A percentile compares a stretch with the other conserved stretches of the same genome.
Conservation (phyloP, 2,329 filamentous ascomycete genomes). For the Pestalotiopsis sp. region DNA sequence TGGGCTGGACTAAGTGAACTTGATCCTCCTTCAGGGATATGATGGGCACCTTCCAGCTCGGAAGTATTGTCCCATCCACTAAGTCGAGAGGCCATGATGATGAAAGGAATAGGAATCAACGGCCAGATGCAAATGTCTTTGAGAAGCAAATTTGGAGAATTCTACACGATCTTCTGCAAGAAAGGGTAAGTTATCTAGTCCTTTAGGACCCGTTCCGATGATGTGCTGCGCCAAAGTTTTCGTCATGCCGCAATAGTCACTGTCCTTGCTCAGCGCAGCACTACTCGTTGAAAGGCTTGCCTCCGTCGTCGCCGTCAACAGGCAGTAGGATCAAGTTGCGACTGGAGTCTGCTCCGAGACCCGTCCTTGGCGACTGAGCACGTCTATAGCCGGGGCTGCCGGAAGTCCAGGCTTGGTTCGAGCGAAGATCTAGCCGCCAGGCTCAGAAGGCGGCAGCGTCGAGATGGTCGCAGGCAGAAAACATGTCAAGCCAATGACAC, state of each 20-base stretch:
- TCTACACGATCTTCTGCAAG: neutral
- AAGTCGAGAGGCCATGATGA: conserved; percentile 29
- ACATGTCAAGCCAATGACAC: conserved; percentile 12
- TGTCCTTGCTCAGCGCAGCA: too few relatives aligned
- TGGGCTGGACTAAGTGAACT: conserved; percentile 53
- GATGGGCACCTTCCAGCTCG: conserved; percentile 18
- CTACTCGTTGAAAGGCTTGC: neutral
- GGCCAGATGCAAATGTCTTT: neutral
- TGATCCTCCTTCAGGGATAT: conserved; percentile 16
- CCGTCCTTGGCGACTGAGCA: conserved; percentile 18
- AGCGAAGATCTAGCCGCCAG: neutral
- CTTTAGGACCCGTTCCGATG: too few relatives aligned
- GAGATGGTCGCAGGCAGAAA: conserved; percentile 23
- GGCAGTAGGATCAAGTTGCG: conserved; percentile 2
- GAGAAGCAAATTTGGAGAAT: neutral
- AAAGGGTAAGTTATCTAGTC: neutral
- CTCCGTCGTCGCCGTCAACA: neutral
- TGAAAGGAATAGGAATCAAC: neutral
- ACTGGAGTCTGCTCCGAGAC: conserved; percentile 16
- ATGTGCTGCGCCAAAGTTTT: too few relatives aligned
- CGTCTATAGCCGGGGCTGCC: conserved; percentile 27
- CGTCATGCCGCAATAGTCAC: too few relatives aligned
- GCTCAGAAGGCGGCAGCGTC: conserved; percentile 12
- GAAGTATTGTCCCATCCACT: conserved; percentile 22
- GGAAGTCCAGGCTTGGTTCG: conserved; percentile 17